Conservation (phyloP, 1,139 yeast species). For the Taphrina sp. region DNA sequence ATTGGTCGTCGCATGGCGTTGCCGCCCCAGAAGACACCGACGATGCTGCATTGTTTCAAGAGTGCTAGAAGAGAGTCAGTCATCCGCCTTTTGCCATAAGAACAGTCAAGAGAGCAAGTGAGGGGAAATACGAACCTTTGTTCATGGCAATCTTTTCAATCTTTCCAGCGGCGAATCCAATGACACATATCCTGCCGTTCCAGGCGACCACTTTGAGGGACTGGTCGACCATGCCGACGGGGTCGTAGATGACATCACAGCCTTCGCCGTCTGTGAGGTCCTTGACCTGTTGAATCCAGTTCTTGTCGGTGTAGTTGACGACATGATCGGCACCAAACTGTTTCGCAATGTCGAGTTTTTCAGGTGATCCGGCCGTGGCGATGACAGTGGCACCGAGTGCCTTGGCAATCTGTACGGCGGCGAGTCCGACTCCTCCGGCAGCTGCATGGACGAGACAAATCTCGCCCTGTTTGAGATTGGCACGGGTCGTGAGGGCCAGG, state of each 20-base stretch:
- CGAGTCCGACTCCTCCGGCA: conserved; percentile 53
- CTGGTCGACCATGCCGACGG: conserved; percentile 34
- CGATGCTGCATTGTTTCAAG: conserved; percentile 34
- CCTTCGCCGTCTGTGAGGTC: conserved; percentile 31
- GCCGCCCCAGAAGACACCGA: conserved; percentile 36
- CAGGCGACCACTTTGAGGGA: conserved; percentile 36
- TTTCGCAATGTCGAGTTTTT: conserved; percentile 38
- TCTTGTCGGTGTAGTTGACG: conserved; percentile 33
- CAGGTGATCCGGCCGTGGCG: conserved; percentile 43
- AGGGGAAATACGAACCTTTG: background rate
- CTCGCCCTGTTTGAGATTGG: conserved; percentile 50
- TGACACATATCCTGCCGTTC: conserved; percentile 35
- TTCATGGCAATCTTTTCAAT: conserved; percentile 36
- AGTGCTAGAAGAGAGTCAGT: conserved; percentile 9
- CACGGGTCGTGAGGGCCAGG: conserved; percentile 54
- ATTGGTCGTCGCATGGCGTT: conserved; percentile 31
- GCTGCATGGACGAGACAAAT: conserved; percentile 47
- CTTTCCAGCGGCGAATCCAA: conserved; percentile 36
- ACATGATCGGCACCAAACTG: conserved; percentile 35
- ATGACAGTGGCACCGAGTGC: conserved; percentile 49
- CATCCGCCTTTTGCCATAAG: background rate
- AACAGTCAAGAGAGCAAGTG: too few relatives aligned
- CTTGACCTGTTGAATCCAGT: conserved; percentile 35
- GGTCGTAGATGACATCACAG: conserved; percentile 36
- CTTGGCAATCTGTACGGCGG: conserved; percentile 51